Evolutionary conservation across 1,139 yeast genomes (phyloP), one percentile per base, ranked within the genome.

Genomic region (Suhomyces atakaporum): DNA sequence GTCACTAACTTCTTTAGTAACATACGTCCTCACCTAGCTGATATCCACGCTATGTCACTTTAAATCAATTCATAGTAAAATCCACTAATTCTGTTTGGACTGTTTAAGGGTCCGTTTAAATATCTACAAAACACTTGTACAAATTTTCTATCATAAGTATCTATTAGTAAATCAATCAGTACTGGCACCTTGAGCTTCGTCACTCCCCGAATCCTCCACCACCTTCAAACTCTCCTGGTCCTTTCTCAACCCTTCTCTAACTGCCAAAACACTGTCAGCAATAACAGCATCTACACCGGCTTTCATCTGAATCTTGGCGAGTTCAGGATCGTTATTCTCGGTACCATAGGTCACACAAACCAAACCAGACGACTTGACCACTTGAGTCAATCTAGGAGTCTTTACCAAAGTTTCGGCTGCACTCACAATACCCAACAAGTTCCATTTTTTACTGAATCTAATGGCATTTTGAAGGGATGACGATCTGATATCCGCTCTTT

Each of bases 251-350:
- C 90, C 96, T 51, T 84, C 85, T 54, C 97, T 75, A 10, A 90
- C 95, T 0, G 97, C 97, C 56, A 90, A 70, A 3, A 92, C 97
- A 43, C 89, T 84, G 60, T 92, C 97, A 4, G 88, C 97, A 63
- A 92, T 92, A 14, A 92, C 97, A 0, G 98, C 98, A 67, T 92
- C 97, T 7, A 92, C 96, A 10, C 97, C 97, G 8, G 95, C 92
- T 47, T 79, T 80, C 83, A 92, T 84, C 60, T 92, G 97, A 42
- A 85, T 69, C 49, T 81, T 81, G 23, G 96, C 92, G 47, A 83
- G 80, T 40, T 79, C 88, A 0, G 97, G 96, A 31, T 81, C 81
- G 53, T 92, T 92, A 59, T 92, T 92, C 54, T 76, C 75, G 1
- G 77, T 74, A 24, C 98, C 98, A 53, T 92, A 92, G 0, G 96